Base-by-base conservation (phyloP, 2,329 filamentous ascomycete genomes). In the Mariannaea sp. region DNA sequence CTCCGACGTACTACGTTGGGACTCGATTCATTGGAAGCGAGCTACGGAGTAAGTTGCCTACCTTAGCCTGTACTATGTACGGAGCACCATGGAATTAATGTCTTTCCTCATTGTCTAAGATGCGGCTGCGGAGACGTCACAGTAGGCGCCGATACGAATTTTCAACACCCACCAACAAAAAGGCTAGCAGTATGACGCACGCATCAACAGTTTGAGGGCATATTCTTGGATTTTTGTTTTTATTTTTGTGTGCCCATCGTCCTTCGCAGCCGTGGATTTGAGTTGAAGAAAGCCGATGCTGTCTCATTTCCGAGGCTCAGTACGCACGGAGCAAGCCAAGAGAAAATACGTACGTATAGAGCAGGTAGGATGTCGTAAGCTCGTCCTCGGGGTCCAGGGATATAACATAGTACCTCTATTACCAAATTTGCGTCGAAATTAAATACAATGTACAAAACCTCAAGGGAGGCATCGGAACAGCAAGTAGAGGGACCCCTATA, bases 241-340 rank as follows among this genome's bases (percentile, higher is more conserved):
- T n/a, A n/a, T n/a, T n/a, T n/a, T n/a, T n/a, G n/a, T n/a, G n/a
- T n/a, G n/a, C n/a, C n/a, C n/a, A n/a, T n/a, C n/a, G n/a, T n/a
- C n/a, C n/a, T n/a, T n/a, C n/a, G n/a, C n/a, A n/a, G n/a, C n/a
- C n/a, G 16, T 14, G 38, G 17, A 13, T 36, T n/a, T 32, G 45
- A 32, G 48, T 47, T 40, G 42, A 48, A 22, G 53, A 52, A 40
- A 40, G 45, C 49, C 33, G 41, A 46, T 49, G 29, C 35, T 13
- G 9, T 22, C 46, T 50, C 51, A 57, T 57, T 44, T 57, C 55
- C 55, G 50, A 35, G 38, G 29, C 45, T 38, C 46, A 50, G 46
- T 44, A 44, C 44, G 50, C 55, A 57, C 46, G 43, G 51, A 20
- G 30, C 46, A 48, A 13, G 29, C 4, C 29, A 41, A 42, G 41